Conservation (phyloP, 257 asterid species). For the Solanum paucissectum region DNA sequence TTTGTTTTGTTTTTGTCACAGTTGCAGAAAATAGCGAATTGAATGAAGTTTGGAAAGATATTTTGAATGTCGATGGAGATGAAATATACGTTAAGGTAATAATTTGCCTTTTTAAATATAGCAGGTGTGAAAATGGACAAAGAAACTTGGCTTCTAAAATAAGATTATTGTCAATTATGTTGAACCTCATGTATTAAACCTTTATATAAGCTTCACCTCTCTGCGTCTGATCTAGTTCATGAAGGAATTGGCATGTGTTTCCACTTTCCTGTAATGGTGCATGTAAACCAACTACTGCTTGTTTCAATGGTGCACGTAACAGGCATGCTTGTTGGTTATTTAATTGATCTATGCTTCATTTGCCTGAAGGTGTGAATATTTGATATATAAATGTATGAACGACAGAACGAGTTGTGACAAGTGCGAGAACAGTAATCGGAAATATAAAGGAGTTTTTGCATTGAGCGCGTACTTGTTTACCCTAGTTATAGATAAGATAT, state of each 20-base stretch:
- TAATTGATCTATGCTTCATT: neutral
- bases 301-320: neutral
- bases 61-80: slow-evolving; percentile 86
- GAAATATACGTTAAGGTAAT: slow-evolving; percentile 90
- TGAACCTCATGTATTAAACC: neutral
- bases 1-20: slow-evolving; percentile 18
- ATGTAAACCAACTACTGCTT: neutral
- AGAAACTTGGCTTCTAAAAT: neutral
- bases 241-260: neutral
- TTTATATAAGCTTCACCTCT: neutral
- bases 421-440: neutral
- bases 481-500: neutral
- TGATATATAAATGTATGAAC: neutral
- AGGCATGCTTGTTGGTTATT: neutral
- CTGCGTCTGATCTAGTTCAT: neutral
- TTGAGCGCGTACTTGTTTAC: neutral
- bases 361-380: neutral
- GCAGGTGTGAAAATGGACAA: neutral
- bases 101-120: neutral
- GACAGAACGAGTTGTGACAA: neutral
- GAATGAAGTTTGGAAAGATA: slow-evolving; percentile 93
- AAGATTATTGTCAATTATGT: neutral
- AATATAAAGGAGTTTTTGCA: neutral
- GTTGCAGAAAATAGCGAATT: slow-evolving; percentile 79
- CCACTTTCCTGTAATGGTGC: neutral